Evolutionary conservation across 2,329 filamentous ascomycete species (phyloP).

Genomic region (Colletotrichum sp.): DNA sequence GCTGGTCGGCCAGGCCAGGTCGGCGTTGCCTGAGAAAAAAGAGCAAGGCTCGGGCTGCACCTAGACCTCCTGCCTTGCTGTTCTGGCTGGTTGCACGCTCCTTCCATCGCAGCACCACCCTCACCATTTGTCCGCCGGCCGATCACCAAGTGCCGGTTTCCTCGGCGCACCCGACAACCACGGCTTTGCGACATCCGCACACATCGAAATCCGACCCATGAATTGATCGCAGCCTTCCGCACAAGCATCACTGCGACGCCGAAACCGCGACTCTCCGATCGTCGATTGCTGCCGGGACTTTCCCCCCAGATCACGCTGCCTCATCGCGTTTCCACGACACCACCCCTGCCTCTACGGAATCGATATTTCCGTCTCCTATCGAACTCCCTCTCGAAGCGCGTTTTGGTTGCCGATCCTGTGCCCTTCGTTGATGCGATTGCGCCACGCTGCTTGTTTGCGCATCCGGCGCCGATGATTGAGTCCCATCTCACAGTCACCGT

Average conservation of each 20-base stretch:
- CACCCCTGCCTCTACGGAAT: background rate
- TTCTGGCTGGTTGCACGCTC: slow-evolving; percentile 5
- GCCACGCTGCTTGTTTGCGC: slow-evolving; percentile 12
- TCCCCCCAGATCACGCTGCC: background rate
- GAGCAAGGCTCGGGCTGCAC: slow-evolving; percentile 11
- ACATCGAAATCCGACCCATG: background rate
- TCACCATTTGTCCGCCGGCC: background rate
- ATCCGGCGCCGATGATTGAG: slow-evolving; percentile 21
- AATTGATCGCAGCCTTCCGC: background rate
- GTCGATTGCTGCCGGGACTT: background rate
- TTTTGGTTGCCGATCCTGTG: background rate
- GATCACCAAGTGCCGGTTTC: background rate
- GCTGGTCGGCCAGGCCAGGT: background rate
- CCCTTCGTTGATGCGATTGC: slow-evolving; percentile 15
- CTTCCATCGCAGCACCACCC: slow-evolving; percentile 7
- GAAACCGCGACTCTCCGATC: background rate
- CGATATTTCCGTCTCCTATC: background rate
- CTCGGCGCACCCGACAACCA: background rate
- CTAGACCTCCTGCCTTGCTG: slow-evolving; percentile 6
- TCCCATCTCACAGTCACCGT: slow-evolving; percentile 1
- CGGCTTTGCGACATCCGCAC: background rate
- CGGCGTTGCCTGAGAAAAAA: slow-evolving; percentile 9
- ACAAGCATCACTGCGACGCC: background rate
- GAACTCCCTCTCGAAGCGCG: background rate
- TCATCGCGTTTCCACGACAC: slow-evolving; percentile 7